Conservation (phyloP, 805 yeast species). For the Candida silvicultrix region DNA sequence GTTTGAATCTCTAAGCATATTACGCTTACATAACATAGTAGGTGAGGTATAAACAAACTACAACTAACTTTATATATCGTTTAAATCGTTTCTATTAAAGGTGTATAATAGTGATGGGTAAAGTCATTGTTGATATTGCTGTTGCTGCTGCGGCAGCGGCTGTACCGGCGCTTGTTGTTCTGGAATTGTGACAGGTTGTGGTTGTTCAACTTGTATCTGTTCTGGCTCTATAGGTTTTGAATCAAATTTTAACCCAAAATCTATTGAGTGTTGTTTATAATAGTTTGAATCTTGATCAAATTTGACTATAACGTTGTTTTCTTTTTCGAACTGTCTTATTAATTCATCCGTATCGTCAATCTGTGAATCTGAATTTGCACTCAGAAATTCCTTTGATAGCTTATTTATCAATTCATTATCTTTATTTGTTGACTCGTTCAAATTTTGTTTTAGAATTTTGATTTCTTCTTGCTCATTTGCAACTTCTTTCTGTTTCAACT, state of each 20-base stretch:
- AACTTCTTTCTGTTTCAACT: constrained; percentile 5
- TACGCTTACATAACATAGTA: too few relatives aligned
- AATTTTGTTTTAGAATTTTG: constrained; percentile 4
- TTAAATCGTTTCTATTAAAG: too few relatives aligned
- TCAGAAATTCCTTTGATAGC: constrained; percentile 14
- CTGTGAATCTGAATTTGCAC: constrained; percentile 5
- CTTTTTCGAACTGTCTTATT: constrained; percentile 9
- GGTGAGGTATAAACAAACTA: too few relatives aligned
- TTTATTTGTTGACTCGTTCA: not conserved
- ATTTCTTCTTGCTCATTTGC: constrained; percentile 3
- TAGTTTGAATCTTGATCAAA: constrained; percentile 4
- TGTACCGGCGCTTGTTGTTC: not conserved
- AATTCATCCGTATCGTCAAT: constrained; percentile 10
- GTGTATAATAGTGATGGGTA: not conserved
- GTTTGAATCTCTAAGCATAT: too few relatives aligned
- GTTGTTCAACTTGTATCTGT: not conserved
- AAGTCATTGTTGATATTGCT: not conserved
- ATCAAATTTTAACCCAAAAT: not conserved
- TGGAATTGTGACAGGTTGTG: not conserved
- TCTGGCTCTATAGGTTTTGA: not conserved
- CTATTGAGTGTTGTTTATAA: not conserved
- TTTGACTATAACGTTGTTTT: constrained; percentile 10
- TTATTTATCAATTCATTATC: constrained; percentile 9
- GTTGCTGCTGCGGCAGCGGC: not conserved
- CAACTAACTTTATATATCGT: too few relatives aligned